Base-by-base conservation (phyloP, 1,284 basidiomycete species). In the Malassezia slooffiae region DNA sequence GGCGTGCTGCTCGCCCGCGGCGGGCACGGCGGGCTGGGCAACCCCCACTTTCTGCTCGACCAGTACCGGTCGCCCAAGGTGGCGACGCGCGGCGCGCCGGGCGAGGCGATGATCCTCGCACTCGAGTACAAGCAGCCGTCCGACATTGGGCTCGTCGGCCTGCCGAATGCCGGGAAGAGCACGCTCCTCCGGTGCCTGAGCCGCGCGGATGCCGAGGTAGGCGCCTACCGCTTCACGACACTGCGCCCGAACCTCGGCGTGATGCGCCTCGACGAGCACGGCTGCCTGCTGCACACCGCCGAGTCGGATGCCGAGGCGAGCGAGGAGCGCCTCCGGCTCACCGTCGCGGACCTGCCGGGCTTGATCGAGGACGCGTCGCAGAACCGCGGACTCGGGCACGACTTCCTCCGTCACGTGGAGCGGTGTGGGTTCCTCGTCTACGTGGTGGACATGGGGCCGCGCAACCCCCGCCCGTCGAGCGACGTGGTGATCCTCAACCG, bases 331-430 rank as follows among this genome's bases (percentile, higher is more conserved):
- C 82, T 85, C 65, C 78, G 91, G 3, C 89, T 96, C 72, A 90
- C 85, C 1, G 81, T 99, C 45, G 85, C 89, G n/a, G 91, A 99
- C 72, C 93, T 96, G 63, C 91, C 93, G 0, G 91, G 91, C 10
- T 79, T 97, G 22, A 82, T 96, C 37, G 77, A 79, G 6, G 76
- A 78, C 9, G 86, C 90, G 1, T 84, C 87, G 2, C 79, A 84
- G 54, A 85, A 91, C 68, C 80, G 88, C 31, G 91, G 91, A 1
- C 76, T 97, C 0, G 93, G 93, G 0, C 89, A 96, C 70, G 82
- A 83, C 0, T 97, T 97, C 74, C 72, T 99, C 19, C 80, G 88
- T 2, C 84, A 87, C 5, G 85, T 96, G 68, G 91, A 97, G 67
- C 80, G 91, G 3, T 90, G 87, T 6, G 79, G 82, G 23, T 83